These are phyloP conservation scores for Kalanchoe fedtschenkoi DNA, from an alignment of 164 flowering plant species.

Conservation along the genomic window DNA sequence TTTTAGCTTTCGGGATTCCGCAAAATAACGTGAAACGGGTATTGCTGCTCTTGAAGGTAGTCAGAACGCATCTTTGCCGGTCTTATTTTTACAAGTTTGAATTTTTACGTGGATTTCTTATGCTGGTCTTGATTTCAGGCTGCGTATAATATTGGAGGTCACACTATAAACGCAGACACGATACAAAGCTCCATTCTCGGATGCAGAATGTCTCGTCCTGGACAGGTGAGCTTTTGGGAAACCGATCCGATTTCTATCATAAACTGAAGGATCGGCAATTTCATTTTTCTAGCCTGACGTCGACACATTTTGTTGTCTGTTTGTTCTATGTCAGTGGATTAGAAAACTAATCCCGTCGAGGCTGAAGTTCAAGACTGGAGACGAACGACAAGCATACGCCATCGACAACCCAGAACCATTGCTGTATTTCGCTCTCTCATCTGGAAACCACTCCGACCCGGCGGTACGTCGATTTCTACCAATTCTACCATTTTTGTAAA, in stretches of 20 bases:
- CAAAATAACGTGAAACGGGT: conserved; percentile 66
- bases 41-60: conserved; percentile 66
- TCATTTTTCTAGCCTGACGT: not conserved
- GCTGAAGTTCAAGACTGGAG: conserved; percentile 60
- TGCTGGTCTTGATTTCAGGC: conserved; percentile 39
- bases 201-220: conserved; percentile 79
- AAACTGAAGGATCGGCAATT: not conserved
- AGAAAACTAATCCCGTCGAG: conserved; percentile 49
- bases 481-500: no score
- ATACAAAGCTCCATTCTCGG: conserved; percentile 80
- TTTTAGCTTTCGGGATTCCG: conserved; percentile 81
- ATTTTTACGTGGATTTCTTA: conserved; percentile 10
- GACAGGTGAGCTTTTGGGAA: conserved; percentile 39
- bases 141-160: conserved; percentile 88
- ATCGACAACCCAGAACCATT: conserved; percentile 76
- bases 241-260: not conserved
- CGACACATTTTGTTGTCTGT: conserved; percentile 8
- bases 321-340: conserved; percentile 58
- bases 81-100: not conserved
- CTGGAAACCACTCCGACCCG: conserved; percentile 94
- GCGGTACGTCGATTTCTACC: conserved; percentile 41
- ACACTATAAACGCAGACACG: conserved; percentile 63
- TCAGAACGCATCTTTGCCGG: not conserved
- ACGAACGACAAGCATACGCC: conserved; percentile 54
- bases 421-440: conserved; percentile 74